These are phyloP conservation scores for Hypocrella siamensis DNA, from an alignment of 2,329 filamentous ascomycete genomes.

Conservation along the genomic window DNA sequence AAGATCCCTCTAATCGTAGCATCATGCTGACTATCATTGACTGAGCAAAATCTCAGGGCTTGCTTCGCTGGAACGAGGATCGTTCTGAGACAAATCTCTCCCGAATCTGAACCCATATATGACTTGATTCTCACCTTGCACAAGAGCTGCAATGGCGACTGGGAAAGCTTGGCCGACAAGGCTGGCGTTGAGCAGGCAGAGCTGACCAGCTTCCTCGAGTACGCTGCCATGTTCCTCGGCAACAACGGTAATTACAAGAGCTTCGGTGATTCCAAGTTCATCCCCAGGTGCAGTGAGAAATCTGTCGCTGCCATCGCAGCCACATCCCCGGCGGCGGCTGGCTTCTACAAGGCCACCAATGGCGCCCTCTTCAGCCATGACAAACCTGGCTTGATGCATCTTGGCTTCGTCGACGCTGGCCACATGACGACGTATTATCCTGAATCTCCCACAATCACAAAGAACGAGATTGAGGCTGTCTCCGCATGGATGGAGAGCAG, in stretches of 20 bases:
- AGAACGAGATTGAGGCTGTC: slow-evolving; percentile 57
- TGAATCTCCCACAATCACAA: slow-evolving; percentile 56
- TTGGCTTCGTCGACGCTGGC: slow-evolving; percentile 59
- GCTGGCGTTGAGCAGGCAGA: slow-evolving; percentile 48
- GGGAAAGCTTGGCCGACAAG: slow-evolving; percentile 49
- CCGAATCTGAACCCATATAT: slow-evolving; percentile 67
- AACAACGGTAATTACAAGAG: slow-evolving; percentile 79
- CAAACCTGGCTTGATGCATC: slow-evolving; percentile 50
- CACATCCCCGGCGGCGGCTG: slow-evolving; percentile 42
- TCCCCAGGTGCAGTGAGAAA: slow-evolving; percentile 52
- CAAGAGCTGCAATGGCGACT: slow-evolving; percentile 51
- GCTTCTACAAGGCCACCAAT: slow-evolving; percentile 50
- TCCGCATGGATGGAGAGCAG: slow-evolving; percentile 60
- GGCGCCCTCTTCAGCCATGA: slow-evolving; percentile 58
- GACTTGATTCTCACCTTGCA: slow-evolving; percentile 66
- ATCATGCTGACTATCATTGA: too few species aligned
- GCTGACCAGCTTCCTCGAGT: slow-evolving; percentile 56
- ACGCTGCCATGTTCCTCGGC: slow-evolving; percentile 62
- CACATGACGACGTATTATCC: slow-evolving; percentile 77
- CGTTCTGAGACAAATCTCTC: slow-evolving; percentile 66
- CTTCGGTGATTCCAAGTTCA: slow-evolving; percentile 73
- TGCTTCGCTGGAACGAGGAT: slow-evolving; percentile 64
- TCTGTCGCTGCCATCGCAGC: slow-evolving; percentile 49
- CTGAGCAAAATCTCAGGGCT: too few species aligned
- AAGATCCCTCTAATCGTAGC: too few species aligned